phyloP scores from a whole-genome alignment of 2,329 filamentous ascomycete species.

The Neofusicoccum parvum region DNA sequence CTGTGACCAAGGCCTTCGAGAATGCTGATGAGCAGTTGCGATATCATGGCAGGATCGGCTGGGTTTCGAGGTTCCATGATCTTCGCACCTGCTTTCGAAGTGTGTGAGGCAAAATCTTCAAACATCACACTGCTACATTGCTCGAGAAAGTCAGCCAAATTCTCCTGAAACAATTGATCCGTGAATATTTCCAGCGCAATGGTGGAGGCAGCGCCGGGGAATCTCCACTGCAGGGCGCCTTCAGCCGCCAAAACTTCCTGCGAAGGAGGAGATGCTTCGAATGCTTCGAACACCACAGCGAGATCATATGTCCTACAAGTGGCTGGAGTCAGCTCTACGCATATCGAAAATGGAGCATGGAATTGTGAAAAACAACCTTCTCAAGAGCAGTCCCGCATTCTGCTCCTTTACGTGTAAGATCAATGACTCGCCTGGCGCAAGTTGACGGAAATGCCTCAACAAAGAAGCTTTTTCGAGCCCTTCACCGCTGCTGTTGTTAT shows the following conservation, averaged over 20 bases:
- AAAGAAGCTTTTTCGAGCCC: slow-evolving; percentile 11
- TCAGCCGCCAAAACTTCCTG: slow-evolving; percentile 55
- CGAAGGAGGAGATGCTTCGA: slow-evolving; percentile 60
- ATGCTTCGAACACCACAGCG: slow-evolving; percentile 58
- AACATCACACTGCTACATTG: slow-evolving; percentile 58
- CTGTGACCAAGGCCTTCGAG: slow-evolving; percentile 57
- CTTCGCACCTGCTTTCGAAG: slow-evolving; percentile 53
- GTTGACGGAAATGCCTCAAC: slow-evolving; percentile 25
- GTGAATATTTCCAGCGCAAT: slow-evolving; percentile 47
- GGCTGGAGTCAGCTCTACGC: neutral
- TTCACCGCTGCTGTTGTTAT: too few relatives aligned
- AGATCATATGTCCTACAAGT: neutral
- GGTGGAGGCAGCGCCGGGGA: slow-evolving; percentile 59
- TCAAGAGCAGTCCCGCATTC: slow-evolving; percentile 52
- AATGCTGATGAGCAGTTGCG: slow-evolving; percentile 61
- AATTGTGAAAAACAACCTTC: slow-evolving; percentile 32
- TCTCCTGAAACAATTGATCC: slow-evolving; percentile 49
- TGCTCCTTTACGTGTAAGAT: slow-evolving; percentile 52
- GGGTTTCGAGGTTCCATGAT: slow-evolving; percentile 62
- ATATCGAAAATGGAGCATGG: neutral
- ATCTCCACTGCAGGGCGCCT: slow-evolving; percentile 59
- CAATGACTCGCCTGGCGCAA: slow-evolving; percentile 33
- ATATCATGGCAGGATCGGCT: slow-evolving; percentile 59
- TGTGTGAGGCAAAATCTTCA: slow-evolving; percentile 54
- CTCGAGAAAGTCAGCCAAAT: slow-evolving; percentile 57